Base-by-base conservation (phyloP, 2,329 filamentous ascomycete species). In the Mariannaea elegans region DNA sequence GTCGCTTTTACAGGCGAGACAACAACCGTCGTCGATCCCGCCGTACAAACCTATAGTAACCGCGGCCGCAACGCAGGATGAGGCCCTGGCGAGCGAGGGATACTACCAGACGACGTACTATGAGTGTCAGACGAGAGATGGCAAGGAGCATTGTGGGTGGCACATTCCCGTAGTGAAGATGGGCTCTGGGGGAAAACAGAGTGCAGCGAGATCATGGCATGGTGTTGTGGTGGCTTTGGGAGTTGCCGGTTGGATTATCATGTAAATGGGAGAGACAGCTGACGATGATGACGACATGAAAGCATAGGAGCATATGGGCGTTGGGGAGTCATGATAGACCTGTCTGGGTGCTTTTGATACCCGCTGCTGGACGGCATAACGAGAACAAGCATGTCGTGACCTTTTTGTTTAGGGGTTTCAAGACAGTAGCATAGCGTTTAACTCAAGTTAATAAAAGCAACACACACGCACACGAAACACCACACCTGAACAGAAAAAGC, bases 81-180 rank as follows among this genome's bases (percentile, higher is more conserved):
- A 63, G 2, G 61, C 62, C 14, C 69, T 74, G 4, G 68, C 71
- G 21, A 67, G 68, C 45, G 64, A 74, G 62, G 75, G 75, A 9
- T 75, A 67, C 64, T 64, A 64, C 46, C 73, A 76, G 56, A 70
- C 69, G 24, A 77, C 75, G 1, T 75, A 69, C 56, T 77, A 77
- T 56, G 65, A 71, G 39, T 77, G 76, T 63, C 64, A 58, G 49
- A 76, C 73, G 38, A 61, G 70, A 21, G 72, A 53, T 39, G 72
- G 70, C 9, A 46, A 59, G n/a, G 70, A 73, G 56, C 71, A 71
- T 38, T 76, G 75, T 56, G 75, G 75, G 6, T 78, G 76, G 75
- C 75, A 75, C 54, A 70, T 75, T 12, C 75, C 76, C 1, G 63
- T 77, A 1, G 60, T 72, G 45, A 70, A 73, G 65, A 66, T 64